Conservation (phyloP, 179 eudicot genomes). For the Beta lomatogona region DNA sequence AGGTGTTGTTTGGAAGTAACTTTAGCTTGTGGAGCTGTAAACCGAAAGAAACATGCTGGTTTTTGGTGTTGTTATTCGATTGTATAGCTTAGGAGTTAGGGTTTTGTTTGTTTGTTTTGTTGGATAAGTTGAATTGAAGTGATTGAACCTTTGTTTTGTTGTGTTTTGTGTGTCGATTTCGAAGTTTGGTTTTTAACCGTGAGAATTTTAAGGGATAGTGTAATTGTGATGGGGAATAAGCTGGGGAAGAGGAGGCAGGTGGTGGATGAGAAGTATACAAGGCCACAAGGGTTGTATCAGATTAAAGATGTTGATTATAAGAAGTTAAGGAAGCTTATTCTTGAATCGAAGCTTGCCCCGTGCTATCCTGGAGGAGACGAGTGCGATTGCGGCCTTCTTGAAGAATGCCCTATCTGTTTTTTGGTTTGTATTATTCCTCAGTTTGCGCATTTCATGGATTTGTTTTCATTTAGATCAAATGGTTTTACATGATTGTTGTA, state of each 20-base stretch:
- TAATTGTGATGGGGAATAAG: slow-evolving; percentile 52
- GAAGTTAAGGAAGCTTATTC: slow-evolving; percentile 96
- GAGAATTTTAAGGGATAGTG: background rate
- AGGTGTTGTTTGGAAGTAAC: slow-evolving; percentile 9
- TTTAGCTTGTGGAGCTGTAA: background rate
- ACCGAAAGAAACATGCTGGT: background rate
- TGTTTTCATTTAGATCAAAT: slow-evolving; percentile 7
- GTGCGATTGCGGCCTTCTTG: slow-evolving; percentile 54
- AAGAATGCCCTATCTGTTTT: slow-evolving; percentile 97
- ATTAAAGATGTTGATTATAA: slow-evolving; percentile 80
- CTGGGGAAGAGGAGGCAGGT: slow-evolving; percentile 76
- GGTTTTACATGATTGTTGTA: background rate
- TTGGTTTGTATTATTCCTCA: slow-evolving; percentile 49
- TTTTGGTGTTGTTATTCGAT: background rate
- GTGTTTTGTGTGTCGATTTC: background rate
- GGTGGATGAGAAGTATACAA: slow-evolving; percentile 94
- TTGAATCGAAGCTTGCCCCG: slow-evolving; percentile 93
- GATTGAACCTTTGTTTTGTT: background rate
- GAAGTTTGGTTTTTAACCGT: background rate
- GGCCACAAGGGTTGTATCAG: slow-evolving; percentile 95
- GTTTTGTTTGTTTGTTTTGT: background rate
- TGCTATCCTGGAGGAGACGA: slow-evolving; percentile 97
- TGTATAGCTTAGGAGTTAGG: slow-evolving; percentile 15
- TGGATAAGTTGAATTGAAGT: background rate
- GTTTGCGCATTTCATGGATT: background rate